A percentile compares a stretch with the other conserved stretches of the same genome.
phyloP scores from a whole-genome alignment of 345 rosid species.

The Iberis pinnata region DNA sequence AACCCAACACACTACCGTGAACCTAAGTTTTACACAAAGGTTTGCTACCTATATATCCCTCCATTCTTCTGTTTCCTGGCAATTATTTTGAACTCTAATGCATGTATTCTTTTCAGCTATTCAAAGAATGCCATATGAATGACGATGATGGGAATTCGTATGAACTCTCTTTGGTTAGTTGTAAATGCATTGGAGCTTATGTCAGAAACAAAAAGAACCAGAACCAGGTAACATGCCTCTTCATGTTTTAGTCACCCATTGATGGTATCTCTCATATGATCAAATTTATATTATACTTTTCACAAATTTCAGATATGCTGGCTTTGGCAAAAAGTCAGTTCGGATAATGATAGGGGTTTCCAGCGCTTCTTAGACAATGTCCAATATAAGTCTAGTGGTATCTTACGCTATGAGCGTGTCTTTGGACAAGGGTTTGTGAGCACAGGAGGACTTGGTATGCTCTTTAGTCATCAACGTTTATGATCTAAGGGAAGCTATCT shows the following conservation, averaged over 20 bases:
- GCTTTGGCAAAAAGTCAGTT: constrained; percentile 76
- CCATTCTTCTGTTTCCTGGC: constrained; percentile 7
- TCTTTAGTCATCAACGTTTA: neutral
- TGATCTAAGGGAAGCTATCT: constrained; percentile 2
- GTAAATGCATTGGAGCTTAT: constrained; percentile 96
- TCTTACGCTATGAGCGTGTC: constrained; percentile 84
- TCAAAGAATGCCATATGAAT: constrained; percentile 57
- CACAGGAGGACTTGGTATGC: constrained; percentile 89
- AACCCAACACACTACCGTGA: constrained; percentile 97
- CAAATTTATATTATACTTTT: constrained; percentile 12
- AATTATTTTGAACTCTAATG: neutral
- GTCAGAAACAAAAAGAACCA: constrained; percentile 90
- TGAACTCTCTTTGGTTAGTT: constrained; percentile 73
- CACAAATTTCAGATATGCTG: constrained; percentile 77
- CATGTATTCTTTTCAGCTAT: constrained; percentile 43
- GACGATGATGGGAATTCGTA: constrained; percentile 57
- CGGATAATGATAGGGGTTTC: constrained; percentile 79
- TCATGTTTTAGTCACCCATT: constrained; percentile 18
- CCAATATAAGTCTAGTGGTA: constrained; percentile 79
- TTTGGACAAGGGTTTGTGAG: constrained; percentile 94
- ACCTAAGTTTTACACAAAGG: constrained; percentile 93
- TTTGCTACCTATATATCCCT: constrained; percentile 16
- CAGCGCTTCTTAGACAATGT: constrained; percentile 92
- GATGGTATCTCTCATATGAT: constrained; percentile 8
- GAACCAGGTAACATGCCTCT: constrained; percentile 75